A percentile compares a stretch with the other conserved stretches of the same genome.
Conservation (phyloP, 768 basidiomycete species). For the Suillus brevipes region DNA sequence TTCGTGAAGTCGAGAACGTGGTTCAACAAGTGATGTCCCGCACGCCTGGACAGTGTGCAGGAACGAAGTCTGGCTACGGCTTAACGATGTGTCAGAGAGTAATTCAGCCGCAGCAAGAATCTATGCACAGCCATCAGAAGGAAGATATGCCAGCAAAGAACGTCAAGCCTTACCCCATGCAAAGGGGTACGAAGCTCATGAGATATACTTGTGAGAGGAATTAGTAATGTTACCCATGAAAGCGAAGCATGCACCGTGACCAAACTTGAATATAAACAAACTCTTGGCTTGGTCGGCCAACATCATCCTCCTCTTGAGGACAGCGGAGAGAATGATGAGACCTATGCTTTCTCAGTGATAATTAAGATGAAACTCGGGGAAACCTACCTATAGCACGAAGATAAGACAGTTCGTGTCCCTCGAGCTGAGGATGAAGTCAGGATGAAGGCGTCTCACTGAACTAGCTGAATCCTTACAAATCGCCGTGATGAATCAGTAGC, state of each 20-base stretch:
- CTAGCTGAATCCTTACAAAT: constrained; percentile 52
- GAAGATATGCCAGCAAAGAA: no score
- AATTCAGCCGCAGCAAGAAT: no score
- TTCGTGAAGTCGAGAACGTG: constrained; percentile 97
- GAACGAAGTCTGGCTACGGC: constrained; percentile 81
- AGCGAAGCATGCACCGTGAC: constrained; percentile 19
- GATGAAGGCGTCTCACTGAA: constrained; percentile 4
- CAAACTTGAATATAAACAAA: constrained; percentile 85
- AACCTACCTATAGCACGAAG: constrained; percentile 78
- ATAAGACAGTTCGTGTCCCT: constrained; percentile 90
- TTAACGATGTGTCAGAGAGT: no score
- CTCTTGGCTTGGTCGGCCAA: constrained; percentile 94
- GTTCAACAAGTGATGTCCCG: constrained; percentile 93
- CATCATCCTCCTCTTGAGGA: constrained; percentile 89
- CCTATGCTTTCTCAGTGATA: constrained; percentile 38
- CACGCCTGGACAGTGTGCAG: constrained; percentile 93
- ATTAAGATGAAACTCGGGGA: neutral
- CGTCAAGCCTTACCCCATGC: no score
- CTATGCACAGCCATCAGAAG: no score
- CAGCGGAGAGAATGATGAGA: constrained; percentile 91
- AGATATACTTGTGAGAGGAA: constrained; percentile 57
- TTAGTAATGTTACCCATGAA: neutral
- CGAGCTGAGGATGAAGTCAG: constrained; percentile 51
- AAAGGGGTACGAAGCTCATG: no score
- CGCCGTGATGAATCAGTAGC: constrained; percentile 76